Evolutionary conservation across 192 early-diverging fungal genomes (phyloP).

Genomic region (Umbelopsis vinacea): DNA sequence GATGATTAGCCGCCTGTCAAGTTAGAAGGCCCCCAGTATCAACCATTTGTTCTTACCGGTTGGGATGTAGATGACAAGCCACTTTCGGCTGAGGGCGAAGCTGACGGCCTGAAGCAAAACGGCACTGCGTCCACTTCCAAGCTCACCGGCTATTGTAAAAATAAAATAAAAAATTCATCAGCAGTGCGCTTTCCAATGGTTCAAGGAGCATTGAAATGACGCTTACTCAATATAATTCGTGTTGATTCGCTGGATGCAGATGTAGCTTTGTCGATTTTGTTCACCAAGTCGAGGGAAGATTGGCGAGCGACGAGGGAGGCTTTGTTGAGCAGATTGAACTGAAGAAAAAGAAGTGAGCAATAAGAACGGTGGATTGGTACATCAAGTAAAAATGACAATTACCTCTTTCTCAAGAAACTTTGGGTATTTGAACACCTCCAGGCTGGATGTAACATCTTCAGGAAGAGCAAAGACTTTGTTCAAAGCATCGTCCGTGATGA

Average conservation of each 20-base stretch:
- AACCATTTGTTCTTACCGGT: constrained; percentile 32
- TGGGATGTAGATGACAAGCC: constrained; percentile 60
- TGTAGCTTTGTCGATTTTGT: constrained; percentile 43
- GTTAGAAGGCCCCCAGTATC: too few species aligned
- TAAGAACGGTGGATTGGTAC: not conserved
- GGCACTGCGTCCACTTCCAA: constrained; percentile 56
- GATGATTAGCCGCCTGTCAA: too few species aligned
- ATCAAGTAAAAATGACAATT: not conserved
- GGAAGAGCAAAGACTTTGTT: constrained; percentile 31
- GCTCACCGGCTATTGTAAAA: constrained; percentile 39
- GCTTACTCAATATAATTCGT: constrained; percentile 42
- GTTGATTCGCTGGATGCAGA: constrained; percentile 35
- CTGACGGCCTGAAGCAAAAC: constrained; percentile 52
- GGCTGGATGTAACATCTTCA: constrained; percentile 20
- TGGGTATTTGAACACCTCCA: constrained; percentile 35
- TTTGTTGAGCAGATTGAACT: constrained; percentile 47
- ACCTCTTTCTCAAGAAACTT: constrained; percentile 27
- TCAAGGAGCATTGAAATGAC: not conserved
- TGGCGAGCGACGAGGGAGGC: constrained; percentile 48
- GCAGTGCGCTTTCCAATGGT: not conserved
- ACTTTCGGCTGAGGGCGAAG: constrained; percentile 46
- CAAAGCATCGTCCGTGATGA: constrained; percentile 25
- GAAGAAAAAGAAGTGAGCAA: not conserved
- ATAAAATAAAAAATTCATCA: constrained; percentile 5
- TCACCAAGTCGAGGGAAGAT: constrained; percentile 42